Percentiles rank a stretch among this genome's conserved stretches.
phyloP scores from a whole-genome alignment of 805 yeast genomes.

The Metschnikowia santaceciliae region DNA sequence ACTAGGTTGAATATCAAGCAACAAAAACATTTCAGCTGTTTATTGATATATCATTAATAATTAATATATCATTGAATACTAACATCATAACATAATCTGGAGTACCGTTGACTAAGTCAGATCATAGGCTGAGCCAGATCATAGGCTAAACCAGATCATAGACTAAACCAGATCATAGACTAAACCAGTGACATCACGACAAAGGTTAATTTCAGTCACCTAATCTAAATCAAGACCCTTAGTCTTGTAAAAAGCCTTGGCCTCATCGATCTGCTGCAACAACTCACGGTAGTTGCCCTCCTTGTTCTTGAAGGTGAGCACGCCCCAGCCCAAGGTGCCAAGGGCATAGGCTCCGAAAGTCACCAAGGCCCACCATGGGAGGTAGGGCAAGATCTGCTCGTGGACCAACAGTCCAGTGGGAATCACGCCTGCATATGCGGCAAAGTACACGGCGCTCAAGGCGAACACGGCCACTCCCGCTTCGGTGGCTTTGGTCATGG shows the following conservation, averaged over 20 bases:
- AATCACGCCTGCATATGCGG: constrained; percentile 47
- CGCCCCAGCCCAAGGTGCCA: constrained; percentile 66
- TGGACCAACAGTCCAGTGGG: constrained; percentile 50
- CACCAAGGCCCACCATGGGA: constrained; percentile 70
- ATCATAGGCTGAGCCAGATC: too few relatives aligned
- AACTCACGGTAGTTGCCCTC: constrained; percentile 63
- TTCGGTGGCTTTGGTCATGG: constrained; percentile 68
- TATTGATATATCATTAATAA: too few relatives aligned
- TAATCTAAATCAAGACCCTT: constrained; percentile 49
- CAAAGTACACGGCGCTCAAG: constrained; percentile 50
- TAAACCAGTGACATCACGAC: too few relatives aligned
- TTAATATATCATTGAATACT: too few relatives aligned
- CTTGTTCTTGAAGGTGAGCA: constrained; percentile 65
- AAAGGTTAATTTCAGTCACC: too few relatives aligned
- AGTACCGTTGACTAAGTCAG: too few relatives aligned
- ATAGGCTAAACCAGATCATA: too few relatives aligned
- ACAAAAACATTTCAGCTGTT: too few relatives aligned
- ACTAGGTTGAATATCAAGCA: too few relatives aligned
- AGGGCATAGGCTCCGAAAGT: constrained; percentile 67
- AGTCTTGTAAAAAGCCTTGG: constrained; percentile 51
- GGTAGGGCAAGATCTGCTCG: constrained; percentile 55
- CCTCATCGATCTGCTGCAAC: constrained; percentile 55
- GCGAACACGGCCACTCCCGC: constrained; percentile 45
- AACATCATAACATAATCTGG: too few relatives aligned
- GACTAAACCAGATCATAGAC: too few relatives aligned